Percentiles rank a stretch among this genome's conserved stretches.
These are phyloP conservation scores for Nemophila menziesii DNA, from an alignment of 257 asterid species.

Conservation along the genomic window DNA sequence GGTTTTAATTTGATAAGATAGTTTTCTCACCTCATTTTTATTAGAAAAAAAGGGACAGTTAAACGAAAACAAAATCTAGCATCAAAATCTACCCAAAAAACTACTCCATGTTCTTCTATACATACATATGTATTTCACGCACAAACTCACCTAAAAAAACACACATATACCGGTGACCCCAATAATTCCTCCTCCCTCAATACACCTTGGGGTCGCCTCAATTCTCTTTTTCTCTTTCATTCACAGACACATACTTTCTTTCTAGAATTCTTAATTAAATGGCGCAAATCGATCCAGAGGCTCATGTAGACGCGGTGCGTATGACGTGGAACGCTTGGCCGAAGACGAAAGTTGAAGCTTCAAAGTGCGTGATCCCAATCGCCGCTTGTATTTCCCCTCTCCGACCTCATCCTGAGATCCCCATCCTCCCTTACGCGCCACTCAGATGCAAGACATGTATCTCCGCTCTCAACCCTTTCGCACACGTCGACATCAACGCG, in stretches of 20 bases:
- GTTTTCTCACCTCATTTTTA: no score
- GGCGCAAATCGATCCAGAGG: constrained; percentile 53
- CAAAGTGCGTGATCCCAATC: constrained; percentile 95
- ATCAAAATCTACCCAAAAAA: no score
- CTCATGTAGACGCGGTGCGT: constrained; percentile 70
- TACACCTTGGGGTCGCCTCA: no score
- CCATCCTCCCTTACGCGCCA: constrained; percentile 57
- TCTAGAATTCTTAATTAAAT: no score
- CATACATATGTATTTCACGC: no score
- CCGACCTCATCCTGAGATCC: constrained; percentile 73
- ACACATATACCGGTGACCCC: no score
- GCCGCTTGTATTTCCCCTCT: constrained; percentile 88
- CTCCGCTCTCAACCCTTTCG: constrained; percentile 58
- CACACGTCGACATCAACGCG: constrained; percentile 82
- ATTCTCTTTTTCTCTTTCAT: background rate
- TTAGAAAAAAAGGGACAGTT: no score
- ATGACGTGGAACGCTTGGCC: constrained; percentile 97
- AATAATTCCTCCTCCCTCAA: background rate
- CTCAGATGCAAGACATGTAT: constrained; percentile 91
- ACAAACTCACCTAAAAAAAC: no score
- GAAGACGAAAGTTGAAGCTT: constrained; percentile 79
- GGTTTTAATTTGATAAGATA: no score
- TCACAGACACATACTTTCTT: no score
- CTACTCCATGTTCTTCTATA: no score
- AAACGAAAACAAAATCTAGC: no score